These are phyloP conservation scores for Ophiostoma sp. DNA, from an alignment of 2,329 filamentous ascomycete genomes.

Conservation along the genomic window DNA sequence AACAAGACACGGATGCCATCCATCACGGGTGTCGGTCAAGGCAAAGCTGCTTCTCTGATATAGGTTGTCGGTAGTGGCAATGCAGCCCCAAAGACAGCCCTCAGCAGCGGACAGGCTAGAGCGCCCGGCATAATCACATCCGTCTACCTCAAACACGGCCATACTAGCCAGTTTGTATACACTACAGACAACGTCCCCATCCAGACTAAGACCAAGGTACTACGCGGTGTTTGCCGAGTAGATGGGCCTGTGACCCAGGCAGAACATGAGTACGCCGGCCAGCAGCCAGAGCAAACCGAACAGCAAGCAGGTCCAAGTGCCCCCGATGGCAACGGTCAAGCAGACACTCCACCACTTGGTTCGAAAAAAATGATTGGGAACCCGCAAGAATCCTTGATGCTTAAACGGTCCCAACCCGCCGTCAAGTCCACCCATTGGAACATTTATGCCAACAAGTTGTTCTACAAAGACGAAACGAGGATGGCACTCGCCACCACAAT, in stretches of 20 bases:
- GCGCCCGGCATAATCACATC: neutral
- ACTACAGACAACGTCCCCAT: neutral
- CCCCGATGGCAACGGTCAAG: too few species aligned
- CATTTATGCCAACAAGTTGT: conserved; percentile 13
- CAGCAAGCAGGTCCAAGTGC: too few species aligned
- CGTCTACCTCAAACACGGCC: conserved; percentile 15
- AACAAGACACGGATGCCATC: neutral
- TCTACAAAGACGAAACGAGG: conserved; percentile 16
- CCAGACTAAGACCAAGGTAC: neutral
- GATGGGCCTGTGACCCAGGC: neutral
- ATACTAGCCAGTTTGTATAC: conserved; percentile 13
- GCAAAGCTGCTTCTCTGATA: neutral
- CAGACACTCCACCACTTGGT: neutral
- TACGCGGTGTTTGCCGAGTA: neutral
- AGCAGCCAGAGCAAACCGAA: neutral
- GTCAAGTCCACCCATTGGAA: neutral
- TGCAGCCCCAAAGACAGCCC: neutral
- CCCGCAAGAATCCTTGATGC: neutral
- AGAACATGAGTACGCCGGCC: neutral
- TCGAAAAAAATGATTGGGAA: neutral
- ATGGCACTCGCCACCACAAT: conserved; percentile 18
- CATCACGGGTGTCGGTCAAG: neutral
- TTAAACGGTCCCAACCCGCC: neutral
- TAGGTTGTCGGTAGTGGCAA: conserved; percentile 3
- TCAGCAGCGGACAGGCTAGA: neutral